Evolutionary conservation across 2,329 filamentous ascomycete genomes (phyloP).

Genomic region (Sordariomycetes sp.): DNA sequence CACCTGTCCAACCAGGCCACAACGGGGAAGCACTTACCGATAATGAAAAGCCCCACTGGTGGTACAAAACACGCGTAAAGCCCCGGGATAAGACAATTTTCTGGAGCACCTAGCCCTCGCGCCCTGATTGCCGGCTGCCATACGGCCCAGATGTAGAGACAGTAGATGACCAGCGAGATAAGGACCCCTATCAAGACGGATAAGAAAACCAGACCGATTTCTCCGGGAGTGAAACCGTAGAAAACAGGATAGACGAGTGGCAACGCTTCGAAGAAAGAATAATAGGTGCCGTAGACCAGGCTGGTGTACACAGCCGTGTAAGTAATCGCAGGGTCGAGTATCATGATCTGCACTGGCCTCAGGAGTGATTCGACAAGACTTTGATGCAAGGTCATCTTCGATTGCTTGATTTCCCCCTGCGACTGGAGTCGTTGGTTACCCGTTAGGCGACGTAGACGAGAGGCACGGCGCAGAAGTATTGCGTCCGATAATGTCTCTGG

Average conservation of each 20-base stretch:
- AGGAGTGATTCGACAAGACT: conserved; percentile 31
- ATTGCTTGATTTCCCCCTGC: conserved; percentile 48
- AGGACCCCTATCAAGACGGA: conserved; percentile 27
- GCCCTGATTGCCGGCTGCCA: too few relatives aligned
- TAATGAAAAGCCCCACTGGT: too few relatives aligned
- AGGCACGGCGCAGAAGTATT: conserved; percentile 45
- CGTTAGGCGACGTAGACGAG: conserved; percentile 43
- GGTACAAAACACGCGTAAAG: too few relatives aligned
- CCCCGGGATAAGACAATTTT: too few relatives aligned
- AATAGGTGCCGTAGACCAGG: conserved; percentile 30
- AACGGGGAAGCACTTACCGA: too few relatives aligned
- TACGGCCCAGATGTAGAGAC: too few relatives aligned
- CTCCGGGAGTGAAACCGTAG: conserved; percentile 33
- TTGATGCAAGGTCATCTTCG: conserved; percentile 27
- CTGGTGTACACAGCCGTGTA: conserved; percentile 30
- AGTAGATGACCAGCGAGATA: conserved; percentile 23
- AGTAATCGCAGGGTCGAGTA: conserved; percentile 30
- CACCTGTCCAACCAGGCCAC: too few relatives aligned
- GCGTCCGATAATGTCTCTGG: conserved; percentile 47
- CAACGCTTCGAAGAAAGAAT: conserved; percentile 39
- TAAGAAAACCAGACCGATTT: conserved; percentile 31
- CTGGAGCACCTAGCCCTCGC: too few relatives aligned
- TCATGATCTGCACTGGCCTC: conserved; percentile 23
- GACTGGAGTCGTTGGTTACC: conserved; percentile 37
- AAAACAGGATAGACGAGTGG: conserved; percentile 32